phyloP scores from a whole-genome alignment of 2,329 filamentous ascomycete species.

The Aspergillus pseudoviridinutans region DNA sequence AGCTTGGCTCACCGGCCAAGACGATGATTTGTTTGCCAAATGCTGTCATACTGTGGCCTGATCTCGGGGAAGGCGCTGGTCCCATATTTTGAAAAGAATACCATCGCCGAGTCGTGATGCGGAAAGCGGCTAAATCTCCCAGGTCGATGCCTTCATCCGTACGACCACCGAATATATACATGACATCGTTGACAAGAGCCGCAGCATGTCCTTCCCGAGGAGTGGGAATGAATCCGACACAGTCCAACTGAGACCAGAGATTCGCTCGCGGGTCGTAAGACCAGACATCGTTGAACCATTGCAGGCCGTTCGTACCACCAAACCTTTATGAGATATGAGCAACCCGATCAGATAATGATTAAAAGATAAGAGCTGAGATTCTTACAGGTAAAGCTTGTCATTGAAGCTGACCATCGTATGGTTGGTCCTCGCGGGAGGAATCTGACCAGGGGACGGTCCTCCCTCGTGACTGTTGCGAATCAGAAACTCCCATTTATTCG shows the following conservation, averaged over 20 bases:
- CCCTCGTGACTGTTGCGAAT: constrained; percentile 64
- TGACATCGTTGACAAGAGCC: constrained; percentile 90
- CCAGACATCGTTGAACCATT: constrained; percentile 99
- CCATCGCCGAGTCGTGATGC: constrained; percentile 81
- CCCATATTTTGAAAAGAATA: constrained; percentile 99
- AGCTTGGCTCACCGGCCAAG: constrained; percentile 89
- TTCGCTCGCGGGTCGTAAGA: constrained; percentile 83
- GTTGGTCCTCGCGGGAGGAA: constrained; percentile 88
- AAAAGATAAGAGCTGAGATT: constrained; percentile 16
- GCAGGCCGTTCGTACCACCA: constrained; percentile 89
- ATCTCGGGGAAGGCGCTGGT: constrained; percentile 85
- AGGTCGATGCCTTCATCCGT: constrained; percentile 90
- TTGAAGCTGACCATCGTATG: constrained; percentile 89
- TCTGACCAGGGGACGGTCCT: constrained; percentile 57
- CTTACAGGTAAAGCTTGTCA: constrained; percentile 89
- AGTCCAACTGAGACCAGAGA: constrained; percentile 83
- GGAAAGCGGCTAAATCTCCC: constrained; percentile 85
- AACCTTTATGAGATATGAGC: constrained; percentile 57
- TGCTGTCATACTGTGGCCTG: constrained; percentile 96
- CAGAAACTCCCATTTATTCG: constrained; percentile 93
- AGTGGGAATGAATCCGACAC: constrained; percentile 94
- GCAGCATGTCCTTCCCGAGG: constrained; percentile 93
- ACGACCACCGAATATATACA: constrained; percentile 97
- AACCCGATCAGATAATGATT: neutral
- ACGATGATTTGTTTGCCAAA: constrained; percentile 91